Base-by-base conservation (phyloP, 148 eudicot genomes). In the Rhododendron griersonianum region DNA sequence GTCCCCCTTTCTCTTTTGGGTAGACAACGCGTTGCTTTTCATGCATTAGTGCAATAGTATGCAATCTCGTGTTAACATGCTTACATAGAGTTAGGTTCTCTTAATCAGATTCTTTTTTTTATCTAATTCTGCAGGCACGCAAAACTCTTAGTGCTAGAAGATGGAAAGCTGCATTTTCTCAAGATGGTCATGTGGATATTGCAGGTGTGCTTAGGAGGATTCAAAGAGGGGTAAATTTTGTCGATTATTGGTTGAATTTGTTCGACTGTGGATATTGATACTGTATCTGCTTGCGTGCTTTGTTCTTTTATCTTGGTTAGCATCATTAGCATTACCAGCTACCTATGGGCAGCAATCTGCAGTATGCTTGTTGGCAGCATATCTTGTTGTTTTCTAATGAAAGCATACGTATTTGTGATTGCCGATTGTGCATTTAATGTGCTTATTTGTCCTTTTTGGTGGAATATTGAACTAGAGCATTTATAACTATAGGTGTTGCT, bases 91-190 rank as follows among this genome's bases (percentile, higher is more conserved):
- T 37, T 80, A 55, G 44, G 35, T 23, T 74, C 3, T 83, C 19
- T 61, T 45, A 48, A 23, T 74, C 69, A 25, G 47, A 81, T 77
- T 55, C 78, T 14, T 83, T 86, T 28, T 41, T 82, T 15, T 63
- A 63, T 86, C 35, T 76, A 48, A 45, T 81, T 84, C 25, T 75
- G 39, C 90, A 96, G 99, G 87, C 89, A n/a, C 95, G 99, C 7
- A 93, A 91, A 92, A 96, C 99, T 73, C 92, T 96, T 11, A 96
- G 99, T 87, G 91, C 88, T 83, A 96, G 98, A 89, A 95, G 96
- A 88, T 96, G 99, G 99, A 87, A 94, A 85, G 96, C 93, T 47
- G 94, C 99, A 83, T 91, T 96, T 78, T 89, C 95, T 80, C 81
- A 82, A 85, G 99, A 96, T 82, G 99, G 99, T 84, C 91, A 89